Evolutionary conservation across 805 yeast genomes (phyloP).

Genomic region (Zygosaccharomyces bailii): DNA sequence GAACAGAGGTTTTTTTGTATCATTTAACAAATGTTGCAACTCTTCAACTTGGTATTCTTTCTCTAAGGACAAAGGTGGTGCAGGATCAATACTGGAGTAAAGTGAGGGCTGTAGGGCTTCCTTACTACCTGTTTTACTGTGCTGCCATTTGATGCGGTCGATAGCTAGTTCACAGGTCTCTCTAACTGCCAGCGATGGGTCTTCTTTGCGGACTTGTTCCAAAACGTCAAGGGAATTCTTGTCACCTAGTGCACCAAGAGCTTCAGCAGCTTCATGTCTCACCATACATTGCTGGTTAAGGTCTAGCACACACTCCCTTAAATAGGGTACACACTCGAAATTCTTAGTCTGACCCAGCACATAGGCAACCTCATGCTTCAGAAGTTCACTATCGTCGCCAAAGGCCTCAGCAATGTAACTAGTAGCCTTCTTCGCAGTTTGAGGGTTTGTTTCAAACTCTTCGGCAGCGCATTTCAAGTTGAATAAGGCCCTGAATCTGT

Average conservation of each 20-base stretch:
- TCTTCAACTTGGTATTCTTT: constrained; percentile 58
- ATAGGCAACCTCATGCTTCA: constrained; percentile 97
- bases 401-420: constrained; percentile 85
- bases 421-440: constrained; percentile 62
- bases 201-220: constrained; percentile 59
- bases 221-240: constrained; percentile 64
- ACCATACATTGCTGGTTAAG: constrained; percentile 86
- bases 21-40: constrained; percentile 66
- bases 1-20: constrained; percentile 74
- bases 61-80: constrained; percentile 87
- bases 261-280: constrained; percentile 99
- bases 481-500: constrained; percentile 91
- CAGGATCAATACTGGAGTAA: constrained; percentile 91
- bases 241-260: constrained; percentile 93
- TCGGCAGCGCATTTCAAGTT: constrained; percentile 83
- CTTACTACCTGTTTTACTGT: constrained; percentile 45
- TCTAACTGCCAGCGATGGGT: constrained; percentile 82
- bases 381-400: constrained; percentile 74
- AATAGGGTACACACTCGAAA: constrained; percentile 67
- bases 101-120: constrained; percentile 74
- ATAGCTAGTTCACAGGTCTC: constrained; percentile 98
- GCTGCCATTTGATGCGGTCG: constrained; percentile 91
- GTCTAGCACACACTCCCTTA: constrained; percentile 67
- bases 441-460: constrained; percentile 52
- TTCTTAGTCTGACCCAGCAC: constrained; percentile 95